phyloP scores from a whole-genome alignment of 371 early-diverging fungal species.

The Mucor circinelloides region DNA sequence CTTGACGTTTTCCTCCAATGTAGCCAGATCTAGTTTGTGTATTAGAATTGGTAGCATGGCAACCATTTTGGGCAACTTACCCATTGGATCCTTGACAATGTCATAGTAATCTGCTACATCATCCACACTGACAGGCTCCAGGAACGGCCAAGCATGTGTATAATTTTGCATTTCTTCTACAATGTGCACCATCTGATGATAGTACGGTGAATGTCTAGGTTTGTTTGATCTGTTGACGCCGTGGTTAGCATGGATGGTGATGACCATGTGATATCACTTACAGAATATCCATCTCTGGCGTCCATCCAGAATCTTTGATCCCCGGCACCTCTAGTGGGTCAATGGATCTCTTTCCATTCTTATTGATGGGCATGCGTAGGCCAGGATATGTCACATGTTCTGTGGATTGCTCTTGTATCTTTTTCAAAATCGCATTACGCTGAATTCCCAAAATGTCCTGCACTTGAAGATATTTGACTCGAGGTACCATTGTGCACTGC shows the following conservation, averaged over 20 bases:
- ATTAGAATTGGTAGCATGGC: not conserved
- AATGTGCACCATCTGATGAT: conserved; percentile 73
- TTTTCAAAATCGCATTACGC: conserved; percentile 77
- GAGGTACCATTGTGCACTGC: conserved; percentile 72
- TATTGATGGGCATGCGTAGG: conserved; percentile 61
- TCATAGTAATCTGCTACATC: conserved; percentile 97
- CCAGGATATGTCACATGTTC: conserved; percentile 84
- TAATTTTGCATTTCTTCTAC: conserved; percentile 80
- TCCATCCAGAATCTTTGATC: conserved; percentile 93
- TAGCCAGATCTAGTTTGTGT: conserved; percentile 53
- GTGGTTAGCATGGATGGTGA: not conserved
- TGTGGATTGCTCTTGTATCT: conserved; percentile 75
- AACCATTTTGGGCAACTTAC: conserved; percentile 40
- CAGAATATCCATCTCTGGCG: conserved; percentile 79
- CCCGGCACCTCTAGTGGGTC: conserved; percentile 74
- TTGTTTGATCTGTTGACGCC: conserved; percentile 45
- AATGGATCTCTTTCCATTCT: conserved; percentile 47
- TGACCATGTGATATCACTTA: conserved; percentile 14
- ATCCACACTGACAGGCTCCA: conserved; percentile 92
- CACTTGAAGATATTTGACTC: conserved; percentile 59
- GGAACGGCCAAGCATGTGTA: conserved; percentile 96
- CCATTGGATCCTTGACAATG: conserved; percentile 99
- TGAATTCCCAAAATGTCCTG: conserved; percentile 68
- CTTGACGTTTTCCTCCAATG: conserved; percentile 61
- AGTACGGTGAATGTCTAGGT: conserved; percentile 58